These are phyloP conservation scores for Apiospora arundinis DNA, from an alignment of 2,329 filamentous ascomycete species.

Conservation along the genomic window DNA sequence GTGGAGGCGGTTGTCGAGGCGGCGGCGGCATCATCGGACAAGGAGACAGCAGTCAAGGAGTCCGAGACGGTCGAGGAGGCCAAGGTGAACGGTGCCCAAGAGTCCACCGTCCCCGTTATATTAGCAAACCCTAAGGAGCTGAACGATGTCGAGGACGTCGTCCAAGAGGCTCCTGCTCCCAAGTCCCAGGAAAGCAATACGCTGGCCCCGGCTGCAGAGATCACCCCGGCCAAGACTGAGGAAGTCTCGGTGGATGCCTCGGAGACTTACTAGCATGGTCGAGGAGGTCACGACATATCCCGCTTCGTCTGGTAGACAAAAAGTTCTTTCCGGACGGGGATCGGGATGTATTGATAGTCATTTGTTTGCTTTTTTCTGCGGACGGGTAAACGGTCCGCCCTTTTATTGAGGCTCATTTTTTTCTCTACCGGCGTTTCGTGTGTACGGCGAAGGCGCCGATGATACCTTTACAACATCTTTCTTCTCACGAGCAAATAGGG, in stretches of 20 bases:
- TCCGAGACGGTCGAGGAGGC: constrained; percentile 22
- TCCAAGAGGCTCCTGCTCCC: constrained; percentile 27
- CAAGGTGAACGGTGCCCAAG: constrained; percentile 19
- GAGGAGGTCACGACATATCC: not conserved
- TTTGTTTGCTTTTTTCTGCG: not conserved
- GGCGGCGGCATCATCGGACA: constrained; percentile 10
- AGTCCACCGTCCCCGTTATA: constrained; percentile 20
- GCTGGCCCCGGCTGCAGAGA: not conserved
- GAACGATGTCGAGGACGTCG: constrained; percentile 37
- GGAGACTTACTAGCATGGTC: not conserved
- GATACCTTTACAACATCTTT: constrained; percentile 33
- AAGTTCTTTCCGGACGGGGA: not conserved
- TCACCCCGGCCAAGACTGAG: constrained; percentile 20
- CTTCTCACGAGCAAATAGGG: constrained; percentile 19
- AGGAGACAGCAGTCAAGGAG: constrained; percentile 23
- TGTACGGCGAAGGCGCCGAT: constrained; percentile 30
- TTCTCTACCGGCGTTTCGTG: constrained; percentile 16
- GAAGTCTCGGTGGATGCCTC: constrained; percentile 11
- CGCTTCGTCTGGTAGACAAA: not conserved
- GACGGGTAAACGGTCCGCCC: not conserved
- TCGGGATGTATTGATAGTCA: constrained; percentile 4
- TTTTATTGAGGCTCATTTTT: constrained; percentile 7
- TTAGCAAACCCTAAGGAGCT: constrained; percentile 33
- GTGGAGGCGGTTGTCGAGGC: constrained; percentile 22
- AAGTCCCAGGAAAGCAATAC: not conserved